Evolutionary conservation across 257 asterid genomes (phyloP), one percentile per base, ranked within the genome.

Genomic region (Nicotiana sylvestris): DNA sequence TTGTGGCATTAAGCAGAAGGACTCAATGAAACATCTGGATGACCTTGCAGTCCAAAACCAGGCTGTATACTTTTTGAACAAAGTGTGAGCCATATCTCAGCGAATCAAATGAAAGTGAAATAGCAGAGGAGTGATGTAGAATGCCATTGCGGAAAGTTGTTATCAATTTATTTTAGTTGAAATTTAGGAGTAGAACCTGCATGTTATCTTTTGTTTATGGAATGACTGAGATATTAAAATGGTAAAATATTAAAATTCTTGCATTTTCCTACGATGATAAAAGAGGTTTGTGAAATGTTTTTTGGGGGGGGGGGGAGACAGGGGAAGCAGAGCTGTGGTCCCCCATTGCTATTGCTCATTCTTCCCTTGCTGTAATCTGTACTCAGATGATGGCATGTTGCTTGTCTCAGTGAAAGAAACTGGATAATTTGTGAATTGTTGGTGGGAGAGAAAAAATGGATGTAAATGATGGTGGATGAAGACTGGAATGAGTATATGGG

Each of bases 331-430:
- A 6, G 30, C 30, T 11, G 32, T 5, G 32, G 32, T 5, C 18
- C 9, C 70, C 0, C 10, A 68, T n/a, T 69, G 10, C 60, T 70
- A 32, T 21, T 1, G 9, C 37, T 72, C 21, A 37, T 72, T 72
- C 78, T 0, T 72, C 15, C 37, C 0, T n/a, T 72, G 21, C 79
- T 72, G 25, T 72, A 3, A 13, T 46, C 6, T 46, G 21, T 46
- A 25, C 37, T 46, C 39, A 25, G 61, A 35, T 25, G 61, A 25
- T 72, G 39, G 61, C 37, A 4, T 17, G 6, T 25, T 72, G 37
- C 61, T 72, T 72, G 49, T 46, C 51, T 70, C 15, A 72, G 79
- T 46, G 79, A 46, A 72, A 61, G 79, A 72, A 72, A 46, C 39
- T 72, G 60, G 37, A 25, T 72, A 12, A 43, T 21, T 12, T 43